These are phyloP conservation scores for Aschersonia sp. DNA, from an alignment of 2,329 filamentous ascomycete genomes.

Conservation along the genomic window DNA sequence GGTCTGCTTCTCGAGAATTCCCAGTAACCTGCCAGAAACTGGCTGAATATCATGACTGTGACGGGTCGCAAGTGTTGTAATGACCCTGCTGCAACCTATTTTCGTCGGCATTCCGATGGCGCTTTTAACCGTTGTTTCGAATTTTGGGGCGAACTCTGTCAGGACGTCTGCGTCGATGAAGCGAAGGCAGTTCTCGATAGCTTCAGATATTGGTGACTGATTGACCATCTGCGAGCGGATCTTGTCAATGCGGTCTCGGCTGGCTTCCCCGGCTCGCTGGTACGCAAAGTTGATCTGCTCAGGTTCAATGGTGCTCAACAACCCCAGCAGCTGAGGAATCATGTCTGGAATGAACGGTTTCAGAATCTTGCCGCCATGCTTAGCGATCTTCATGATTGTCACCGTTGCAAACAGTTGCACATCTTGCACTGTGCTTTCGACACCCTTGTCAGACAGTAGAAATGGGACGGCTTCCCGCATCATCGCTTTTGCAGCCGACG, in stretches of 20 bases:
- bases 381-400: conserved; percentile 78
- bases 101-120: conserved; percentile 89
- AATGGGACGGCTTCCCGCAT: conserved; percentile 81
- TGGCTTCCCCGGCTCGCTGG: conserved; percentile 75
- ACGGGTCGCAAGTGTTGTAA: conserved; percentile 73
- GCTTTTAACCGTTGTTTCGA: conserved; percentile 69
- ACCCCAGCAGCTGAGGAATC: conserved; percentile 63
- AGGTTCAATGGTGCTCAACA: conserved; percentile 79
- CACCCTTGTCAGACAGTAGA: conserved; percentile 71
- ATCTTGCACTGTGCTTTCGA: conserved; percentile 79
- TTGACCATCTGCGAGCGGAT: conserved; percentile 69
- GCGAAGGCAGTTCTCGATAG: conserved; percentile 78
- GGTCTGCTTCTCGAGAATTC: conserved; percentile 63
- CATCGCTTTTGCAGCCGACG: conserved; percentile 61
- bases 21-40: conserved; percentile 62
- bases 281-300: conserved; percentile 87
- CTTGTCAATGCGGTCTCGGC: conserved; percentile 80
- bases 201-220: conserved; percentile 79
- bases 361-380: conserved; percentile 68
- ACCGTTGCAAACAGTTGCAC: conserved; percentile 72
- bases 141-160: conserved; percentile 51
- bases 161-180: conserved; percentile 69
- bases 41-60: conserved; percentile 61
- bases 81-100: conserved; percentile 73
- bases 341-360: conserved; percentile 71